Base-by-base conservation (phyloP, 2,329 filamentous ascomycete species). In the Aspergillus terreus region DNA sequence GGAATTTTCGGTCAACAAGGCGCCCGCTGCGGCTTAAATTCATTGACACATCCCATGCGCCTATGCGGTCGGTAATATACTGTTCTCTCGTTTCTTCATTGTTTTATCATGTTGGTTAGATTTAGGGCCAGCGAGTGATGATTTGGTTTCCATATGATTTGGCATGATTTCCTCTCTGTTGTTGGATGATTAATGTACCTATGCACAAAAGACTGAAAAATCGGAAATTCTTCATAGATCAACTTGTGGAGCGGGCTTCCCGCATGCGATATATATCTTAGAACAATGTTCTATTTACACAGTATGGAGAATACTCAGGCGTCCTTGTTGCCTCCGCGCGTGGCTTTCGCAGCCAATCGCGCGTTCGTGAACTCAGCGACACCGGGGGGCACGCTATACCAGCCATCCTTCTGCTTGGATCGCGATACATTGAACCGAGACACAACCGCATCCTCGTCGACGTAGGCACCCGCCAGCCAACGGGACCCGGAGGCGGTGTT, bases 401-500 rank as follows among this genome's bases (percentile, higher is more conserved):
- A 58, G 7, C 36, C 38, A 21, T 47, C 25, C 12, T 43, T 42
- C 15, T 57, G 17, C 2, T 55, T 27, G 10, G 44, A 21, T 6
- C 27, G 38, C 6, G 30, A n/a, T 9, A 40, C 75, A 66, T 47
- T 46, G 54, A 77, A 72, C 48, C 68, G 71, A 17, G 76, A 80
- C 50, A 71, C 63, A 48, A 85, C 80, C 2, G 82, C 81, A 72
- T 88, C 85, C 4, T 80, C 76, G 55, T 87, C 82, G 25, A 96
- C 78, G 71, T 97, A 99, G 0, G 89, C 82, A 4, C 94, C 94
- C 60, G 89, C 88, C 49, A 97, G 72, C 88, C 90, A 95, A 47
- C 92, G 78, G 55, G 84, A 80, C 1, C 88, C 88, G 6, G 79
- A 78, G 3, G 51, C 53, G 17, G 67, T 64, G 52, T 92, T 84